phyloP scores from a whole-genome alignment of 345 rosid species.

The Camelina neglecta region DNA sequence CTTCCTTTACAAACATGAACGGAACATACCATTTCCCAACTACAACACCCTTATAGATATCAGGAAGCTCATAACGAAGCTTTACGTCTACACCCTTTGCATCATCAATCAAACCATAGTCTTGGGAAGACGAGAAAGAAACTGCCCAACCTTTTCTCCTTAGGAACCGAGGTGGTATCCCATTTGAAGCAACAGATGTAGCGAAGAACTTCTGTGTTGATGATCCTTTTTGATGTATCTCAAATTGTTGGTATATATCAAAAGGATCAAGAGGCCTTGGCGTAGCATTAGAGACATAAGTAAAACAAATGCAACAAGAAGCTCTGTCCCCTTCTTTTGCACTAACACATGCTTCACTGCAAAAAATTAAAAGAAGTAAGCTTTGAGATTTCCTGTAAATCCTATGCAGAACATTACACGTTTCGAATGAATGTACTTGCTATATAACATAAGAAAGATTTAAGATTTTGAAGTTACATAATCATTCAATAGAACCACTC shows the following conservation, averaged over 20 bases:
- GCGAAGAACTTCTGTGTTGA: slow-evolving; percentile 43
- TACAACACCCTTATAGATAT: slow-evolving; percentile 29
- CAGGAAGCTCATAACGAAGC: slow-evolving; percentile 55
- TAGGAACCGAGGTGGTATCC: slow-evolving; percentile 59
- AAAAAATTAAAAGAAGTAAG: no score
- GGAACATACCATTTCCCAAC: slow-evolving; percentile 83
- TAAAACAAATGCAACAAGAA: slow-evolving; percentile 49
- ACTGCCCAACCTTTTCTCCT: slow-evolving; percentile 62
- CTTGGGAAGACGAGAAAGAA: slow-evolving; percentile 36
- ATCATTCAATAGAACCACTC: no score
- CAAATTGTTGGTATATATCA: slow-evolving; percentile 52
- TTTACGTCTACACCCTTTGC: slow-evolving; percentile 58
- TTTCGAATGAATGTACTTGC: no score
- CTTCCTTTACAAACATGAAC: slow-evolving; percentile 63
- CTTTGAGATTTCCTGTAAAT: no score
- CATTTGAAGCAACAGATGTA: slow-evolving; percentile 59
- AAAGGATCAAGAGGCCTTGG: slow-evolving; percentile 54
- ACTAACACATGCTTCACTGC: slow-evolving; percentile 57
- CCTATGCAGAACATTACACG: no score
- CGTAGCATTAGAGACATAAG: slow-evolving; percentile 38
- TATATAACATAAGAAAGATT: no score
- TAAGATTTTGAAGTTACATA: no score
- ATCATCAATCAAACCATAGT: slow-evolving; percentile 51
- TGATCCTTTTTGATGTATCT: slow-evolving; percentile 43
- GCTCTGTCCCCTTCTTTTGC: slow-evolving; percentile 50